Conservation (phyloP, 1,284 basidiomycete genomes). For the Apiotrichum gracile region DNA sequence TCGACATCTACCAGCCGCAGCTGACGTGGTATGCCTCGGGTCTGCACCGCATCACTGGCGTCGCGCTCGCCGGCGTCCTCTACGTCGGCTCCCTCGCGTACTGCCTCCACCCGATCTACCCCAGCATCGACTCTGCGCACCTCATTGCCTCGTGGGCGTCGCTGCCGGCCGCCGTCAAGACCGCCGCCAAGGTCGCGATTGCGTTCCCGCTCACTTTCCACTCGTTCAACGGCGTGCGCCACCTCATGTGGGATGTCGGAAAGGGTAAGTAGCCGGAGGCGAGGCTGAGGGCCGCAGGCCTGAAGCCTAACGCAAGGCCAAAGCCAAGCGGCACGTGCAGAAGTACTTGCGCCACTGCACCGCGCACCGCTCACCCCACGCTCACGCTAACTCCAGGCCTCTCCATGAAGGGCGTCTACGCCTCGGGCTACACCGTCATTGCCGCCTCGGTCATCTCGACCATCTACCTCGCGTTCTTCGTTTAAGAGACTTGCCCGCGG, state of each 20-base stretch:
- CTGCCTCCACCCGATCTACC: slow-evolving; percentile 68
- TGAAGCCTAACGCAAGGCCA: neutral
- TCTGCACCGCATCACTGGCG: slow-evolving; percentile 77
- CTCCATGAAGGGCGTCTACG: slow-evolving; percentile 70
- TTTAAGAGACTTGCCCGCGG: slow-evolving; percentile 3
- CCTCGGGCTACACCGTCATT: slow-evolving; percentile 75
- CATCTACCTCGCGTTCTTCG: slow-evolving; percentile 45
- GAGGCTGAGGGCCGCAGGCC: neutral
- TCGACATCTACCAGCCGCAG: slow-evolving; percentile 95
- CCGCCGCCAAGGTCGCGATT: slow-evolving; percentile 65
- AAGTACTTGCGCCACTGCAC: no score
- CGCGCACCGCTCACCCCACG: no score
- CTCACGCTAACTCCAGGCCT: slow-evolving; percentile 55
- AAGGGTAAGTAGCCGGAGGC: slow-evolving; percentile 61
- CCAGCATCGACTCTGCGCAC: slow-evolving; percentile 61
- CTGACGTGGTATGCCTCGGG: slow-evolving; percentile 81
- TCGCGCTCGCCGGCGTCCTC: slow-evolving; percentile 69
- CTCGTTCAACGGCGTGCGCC: slow-evolving; percentile 81
- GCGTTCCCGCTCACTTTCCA: slow-evolving; percentile 87
- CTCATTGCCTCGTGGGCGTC: slow-evolving; percentile 62
- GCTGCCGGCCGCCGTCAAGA: slow-evolving; percentile 69
- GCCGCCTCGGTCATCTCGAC: slow-evolving; percentile 71
- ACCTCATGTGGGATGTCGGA: slow-evolving; percentile 84
- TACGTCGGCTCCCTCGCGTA: slow-evolving; percentile 87
- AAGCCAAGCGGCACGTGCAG: neutral